Evolutionary conservation across 179 eudicot species (phyloP).

Genomic region (Corrigiola litoralis): DNA sequence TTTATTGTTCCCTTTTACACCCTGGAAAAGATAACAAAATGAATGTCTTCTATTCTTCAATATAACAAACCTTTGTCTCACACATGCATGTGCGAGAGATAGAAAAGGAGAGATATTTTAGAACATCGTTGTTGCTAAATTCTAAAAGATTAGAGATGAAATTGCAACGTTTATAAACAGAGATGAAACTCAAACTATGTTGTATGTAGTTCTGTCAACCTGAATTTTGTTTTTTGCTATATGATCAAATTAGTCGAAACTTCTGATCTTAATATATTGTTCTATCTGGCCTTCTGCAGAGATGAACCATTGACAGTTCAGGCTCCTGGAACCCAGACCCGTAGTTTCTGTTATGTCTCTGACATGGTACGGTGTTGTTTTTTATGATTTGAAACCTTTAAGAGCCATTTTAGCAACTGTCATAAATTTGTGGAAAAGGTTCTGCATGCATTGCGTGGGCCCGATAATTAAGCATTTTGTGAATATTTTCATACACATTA

Average conservation of each 20-base stretch:
- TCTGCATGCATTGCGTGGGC: too few relatives aligned
- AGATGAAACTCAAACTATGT: too few relatives aligned
- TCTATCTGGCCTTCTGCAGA: conserved; percentile 29
- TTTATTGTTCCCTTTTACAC: background rate
- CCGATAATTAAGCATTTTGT: background rate
- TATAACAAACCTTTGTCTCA: too few relatives aligned
- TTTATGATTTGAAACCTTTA: background rate
- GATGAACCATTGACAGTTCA: conserved; percentile 94
- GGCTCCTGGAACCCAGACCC: conserved; percentile 90
- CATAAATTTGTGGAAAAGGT: background rate
- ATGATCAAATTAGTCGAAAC: background rate
- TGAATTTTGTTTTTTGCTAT: background rate
- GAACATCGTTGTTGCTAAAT: too few relatives aligned
- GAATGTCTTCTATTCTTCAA: too few relatives aligned
- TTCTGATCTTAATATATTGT: background rate
- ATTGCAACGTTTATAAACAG: too few relatives aligned
- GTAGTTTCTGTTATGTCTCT: conserved; percentile 92
- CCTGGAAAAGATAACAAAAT: too few relatives aligned
- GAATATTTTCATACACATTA: background rate
- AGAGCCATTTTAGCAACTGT: background rate
- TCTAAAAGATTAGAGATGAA: too few relatives aligned
- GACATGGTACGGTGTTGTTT: conserved; percentile 62
- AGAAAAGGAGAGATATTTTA: too few relatives aligned
- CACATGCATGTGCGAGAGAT: too few relatives aligned
- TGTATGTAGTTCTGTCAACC: background rate